These are phyloP conservation scores for Diaporthe ilicicola DNA, from an alignment of 2,329 filamentous ascomycete genomes.

Conservation along the genomic window DNA sequence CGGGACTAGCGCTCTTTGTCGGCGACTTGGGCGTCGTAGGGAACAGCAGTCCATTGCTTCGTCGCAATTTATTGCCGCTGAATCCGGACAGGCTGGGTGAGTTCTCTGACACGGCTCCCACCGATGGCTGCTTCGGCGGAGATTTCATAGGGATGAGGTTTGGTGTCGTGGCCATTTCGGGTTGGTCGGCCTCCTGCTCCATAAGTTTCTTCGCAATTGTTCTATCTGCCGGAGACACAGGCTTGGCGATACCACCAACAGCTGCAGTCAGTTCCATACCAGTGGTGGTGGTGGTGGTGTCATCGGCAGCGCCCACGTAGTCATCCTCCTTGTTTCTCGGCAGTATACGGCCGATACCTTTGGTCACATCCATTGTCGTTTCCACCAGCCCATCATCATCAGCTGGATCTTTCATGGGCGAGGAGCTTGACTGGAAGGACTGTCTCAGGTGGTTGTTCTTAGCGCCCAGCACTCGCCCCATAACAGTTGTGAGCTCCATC, in stretches of 20 bases:
- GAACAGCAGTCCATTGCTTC: constrained; percentile 53
- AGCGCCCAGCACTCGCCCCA: constrained; percentile 60
- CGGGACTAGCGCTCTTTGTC: constrained; percentile 26
- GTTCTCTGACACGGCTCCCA: constrained; percentile 49
- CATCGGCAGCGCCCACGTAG: constrained; percentile 44
- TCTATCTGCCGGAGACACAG: constrained; percentile 49
- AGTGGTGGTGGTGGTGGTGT: constrained; percentile 60
- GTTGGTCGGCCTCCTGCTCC: constrained; percentile 64
- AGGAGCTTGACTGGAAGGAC: constrained; percentile 32
- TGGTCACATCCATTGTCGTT: constrained; percentile 71
- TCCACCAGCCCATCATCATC: constrained; percentile 47
- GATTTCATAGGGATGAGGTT: constrained; percentile 49
- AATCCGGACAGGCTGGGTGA: constrained; percentile 66
- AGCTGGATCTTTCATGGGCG: constrained; percentile 35
- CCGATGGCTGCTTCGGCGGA: constrained; percentile 43
- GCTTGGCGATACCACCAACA: constrained; percentile 68
- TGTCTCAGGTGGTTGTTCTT: constrained; percentile 31
- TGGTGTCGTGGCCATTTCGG: constrained; percentile 54
- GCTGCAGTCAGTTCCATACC: constrained; percentile 75
- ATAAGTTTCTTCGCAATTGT: constrained; percentile 63
- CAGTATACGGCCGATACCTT: constrained; percentile 64
- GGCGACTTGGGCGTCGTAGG: constrained; percentile 51
- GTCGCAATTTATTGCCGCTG: constrained; percentile 57
- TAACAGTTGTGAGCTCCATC: constrained; percentile 78
- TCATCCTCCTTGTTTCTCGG: constrained; percentile 42